Evolutionary conservation across 208 protist species (phyloP).

Genomic region (Leishmania lainsoni): DNA sequence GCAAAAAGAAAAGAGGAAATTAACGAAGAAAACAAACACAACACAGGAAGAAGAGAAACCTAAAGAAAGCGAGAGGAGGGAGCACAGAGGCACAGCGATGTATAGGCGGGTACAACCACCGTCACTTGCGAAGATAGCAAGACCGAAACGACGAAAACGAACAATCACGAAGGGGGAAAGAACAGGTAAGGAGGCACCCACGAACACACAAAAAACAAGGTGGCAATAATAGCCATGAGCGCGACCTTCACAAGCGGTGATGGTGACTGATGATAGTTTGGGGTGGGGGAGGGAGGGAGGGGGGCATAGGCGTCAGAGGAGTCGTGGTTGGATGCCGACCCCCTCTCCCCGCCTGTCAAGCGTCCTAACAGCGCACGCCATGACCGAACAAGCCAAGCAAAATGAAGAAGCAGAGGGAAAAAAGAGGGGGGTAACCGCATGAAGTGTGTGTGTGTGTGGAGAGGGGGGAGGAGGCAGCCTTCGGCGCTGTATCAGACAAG

Average conservation of each 20-base stretch:
- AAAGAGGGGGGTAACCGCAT: background rate
- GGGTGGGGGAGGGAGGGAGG: background rate
- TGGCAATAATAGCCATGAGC: background rate
- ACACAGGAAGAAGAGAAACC: background rate
- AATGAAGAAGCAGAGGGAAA: background rate
- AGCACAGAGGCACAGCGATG: background rate
- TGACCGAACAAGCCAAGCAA: background rate
- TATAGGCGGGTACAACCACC: background rate
- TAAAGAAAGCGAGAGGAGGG: background rate
- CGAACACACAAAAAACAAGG: background rate
- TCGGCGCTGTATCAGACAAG: too few species aligned
- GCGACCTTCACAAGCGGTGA: background rate
- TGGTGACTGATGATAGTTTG: background rate
- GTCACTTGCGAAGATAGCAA: background rate
- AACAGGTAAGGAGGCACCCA: background rate
- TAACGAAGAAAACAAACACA: background rate
- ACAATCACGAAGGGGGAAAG: slow-evolving; percentile 5
- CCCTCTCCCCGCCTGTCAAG: background rate
- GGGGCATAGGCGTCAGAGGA: background rate
- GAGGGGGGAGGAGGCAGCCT: too few species aligned
- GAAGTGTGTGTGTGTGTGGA: too few species aligned
- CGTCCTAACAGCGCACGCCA: background rate
- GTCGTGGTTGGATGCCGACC: background rate
- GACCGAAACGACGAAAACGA: background rate
- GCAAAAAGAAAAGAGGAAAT: background rate